These are phyloP conservation scores for Eucalyptus coolabah DNA, from an alignment of 345 rosid genomes.

Conservation along the genomic window DNA sequence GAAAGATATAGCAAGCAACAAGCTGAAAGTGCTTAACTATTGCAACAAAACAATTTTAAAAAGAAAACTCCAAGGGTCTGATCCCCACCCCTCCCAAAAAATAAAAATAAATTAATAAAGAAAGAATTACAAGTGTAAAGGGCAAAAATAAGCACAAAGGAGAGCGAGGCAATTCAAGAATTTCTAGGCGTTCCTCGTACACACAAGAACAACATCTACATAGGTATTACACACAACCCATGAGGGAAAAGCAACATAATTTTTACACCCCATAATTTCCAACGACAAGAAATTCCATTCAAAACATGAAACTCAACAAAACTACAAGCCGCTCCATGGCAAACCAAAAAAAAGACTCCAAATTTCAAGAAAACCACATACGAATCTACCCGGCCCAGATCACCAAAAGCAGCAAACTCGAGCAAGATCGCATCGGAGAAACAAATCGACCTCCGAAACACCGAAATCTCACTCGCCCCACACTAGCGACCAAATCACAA, in stretches of 20 bases:
- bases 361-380: neutral
- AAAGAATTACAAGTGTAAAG: neutral
- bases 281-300: neutral
- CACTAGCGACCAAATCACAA: neutral
- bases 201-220: neutral
- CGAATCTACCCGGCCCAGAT: neutral
- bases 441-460: neutral
- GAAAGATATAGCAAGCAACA: neutral
- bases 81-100: neutral
- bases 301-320: neutral
- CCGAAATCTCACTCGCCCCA: neutral
- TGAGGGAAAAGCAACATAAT: neutral
- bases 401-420: neutral
- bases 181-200: neutral
- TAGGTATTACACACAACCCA: neutral
- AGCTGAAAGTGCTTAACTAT: neutral
- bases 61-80: neutral
- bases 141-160: neutral
- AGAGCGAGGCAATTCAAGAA: neutral
- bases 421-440: neutral
- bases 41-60: neutral
- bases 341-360: neutral
- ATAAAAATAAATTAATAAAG: neutral
- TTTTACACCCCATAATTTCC: neutral
- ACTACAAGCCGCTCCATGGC: neutral